Base-by-base conservation (phyloP, 2,329 filamentous ascomycete genomes). In the Aotearoamyces nothofagi region DNA sequence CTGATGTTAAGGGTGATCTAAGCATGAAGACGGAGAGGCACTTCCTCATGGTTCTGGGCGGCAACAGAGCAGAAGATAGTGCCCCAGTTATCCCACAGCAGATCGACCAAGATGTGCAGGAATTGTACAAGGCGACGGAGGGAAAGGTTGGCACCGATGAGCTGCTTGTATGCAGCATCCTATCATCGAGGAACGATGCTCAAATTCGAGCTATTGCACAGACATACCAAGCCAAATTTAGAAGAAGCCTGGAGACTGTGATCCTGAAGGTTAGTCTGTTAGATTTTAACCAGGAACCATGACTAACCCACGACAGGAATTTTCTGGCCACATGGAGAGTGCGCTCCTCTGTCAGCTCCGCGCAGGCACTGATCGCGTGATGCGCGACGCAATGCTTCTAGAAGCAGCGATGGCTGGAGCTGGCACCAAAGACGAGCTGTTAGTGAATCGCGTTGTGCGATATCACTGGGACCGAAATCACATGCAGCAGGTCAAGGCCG, bases 321-420 rank as follows among this genome's bases (percentile, higher is more conserved):
- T 94, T 54, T 80, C 76, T 0, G 87, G 87, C 1, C 87, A 96
- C 49, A 94, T 96, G 84, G 64, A 86, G 50, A 69, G 81, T 10
- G 83, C 83, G 0, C 65, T 96, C 1, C 56, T 90, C 15, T 74
- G 73, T 49, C 83, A 93, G 51, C 58, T 94, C n/a, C 66, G 67
- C 8, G 63, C 76, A 9, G 87, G 80, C 3, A 58, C 69, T 5
- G 83, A 94, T 53, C 81, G 78, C 39, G 82, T 81, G 33, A 78
- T 81, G 63, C 76, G 83, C 39, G 86, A 92, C 43, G 90, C 86
- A 1, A 58, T 66, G 13, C 60, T 82, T 4, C 63, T 96, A n/a
- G 84, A 94, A 49, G 78, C 80, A 9, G 64, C 78, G 10, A 96
- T 96, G 87, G 66, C 70, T 2, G 90, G 87, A 0, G 44, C 78